Base-by-base conservation (phyloP, 2,329 filamentous ascomycete genomes). In the Colletotrichum chrysophilum region DNA sequence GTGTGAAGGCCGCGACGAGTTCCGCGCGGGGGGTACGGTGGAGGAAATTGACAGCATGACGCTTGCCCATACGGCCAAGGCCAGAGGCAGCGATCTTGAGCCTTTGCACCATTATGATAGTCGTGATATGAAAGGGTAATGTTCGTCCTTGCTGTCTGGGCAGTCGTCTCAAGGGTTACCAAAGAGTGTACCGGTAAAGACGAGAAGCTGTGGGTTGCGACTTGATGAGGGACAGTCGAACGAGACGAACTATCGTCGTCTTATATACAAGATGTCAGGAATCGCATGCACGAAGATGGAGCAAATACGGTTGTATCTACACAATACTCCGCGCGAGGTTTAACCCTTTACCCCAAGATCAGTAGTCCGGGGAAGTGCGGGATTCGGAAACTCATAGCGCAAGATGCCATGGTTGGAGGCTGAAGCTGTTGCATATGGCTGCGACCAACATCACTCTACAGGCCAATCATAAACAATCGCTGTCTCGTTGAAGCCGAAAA, bases 41-140 rank as follows among this genome's bases (percentile, higher is more conserved):
- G 48, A 89, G 81, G 60, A 89, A 85, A 76, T 88, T 89, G 64
- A 87, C 80, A 56, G 87, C 88, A 80, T 90, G 88, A 18, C 88
- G 85, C 71, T 87, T 85, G 61, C 88, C 88, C 87, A 90, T 90
- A 68, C 88, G 87, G 55, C 88, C 88, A 32, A 90, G 87, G 70
- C 89, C 88, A 34, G 87, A 87, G 38, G 85, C 86, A 61, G 83
- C 88, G 69, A 90, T 82, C 76, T 86, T 83, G 76, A 88, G 81
- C 71, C 81, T 83, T 43, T 77, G 67, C 1, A 72, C 69, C 69
- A 75, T 61, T 8, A 0, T 61, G 28, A 9, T 16, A 14, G 14
- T 2, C 0, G 14, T 61, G 58, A 24, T n/a, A 12, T 4, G 26
- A 0, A 10, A 14, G 14, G 16, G 1, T 28, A 10, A 7, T 0